phyloP scores from a whole-genome alignment of 305 asterid species.

The Solanum hybrid region DNA sequence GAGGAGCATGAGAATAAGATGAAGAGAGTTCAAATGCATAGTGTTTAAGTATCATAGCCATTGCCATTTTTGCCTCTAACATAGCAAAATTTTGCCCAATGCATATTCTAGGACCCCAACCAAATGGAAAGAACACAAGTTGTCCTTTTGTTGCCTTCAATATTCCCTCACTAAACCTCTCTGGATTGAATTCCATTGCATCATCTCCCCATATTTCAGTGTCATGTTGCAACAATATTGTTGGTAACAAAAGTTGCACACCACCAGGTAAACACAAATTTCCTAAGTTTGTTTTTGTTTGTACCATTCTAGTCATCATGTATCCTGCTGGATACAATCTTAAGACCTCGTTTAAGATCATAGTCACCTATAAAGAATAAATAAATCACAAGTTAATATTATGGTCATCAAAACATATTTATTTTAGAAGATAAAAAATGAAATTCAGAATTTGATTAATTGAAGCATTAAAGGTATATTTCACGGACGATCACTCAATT shows the following conservation, averaged over 20 bases:
- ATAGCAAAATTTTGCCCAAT: not conserved
- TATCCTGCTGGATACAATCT: slow-evolving; percentile 54
- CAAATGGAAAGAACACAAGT: slow-evolving; percentile 34
- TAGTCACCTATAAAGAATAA: slow-evolving; percentile 22
- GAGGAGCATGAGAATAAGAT: slow-evolving; percentile 12
- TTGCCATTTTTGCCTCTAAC: slow-evolving; percentile 8
- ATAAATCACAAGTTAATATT: not conserved
- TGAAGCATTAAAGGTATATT: no score
- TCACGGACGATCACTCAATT: not conserved
- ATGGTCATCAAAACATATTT: no score
- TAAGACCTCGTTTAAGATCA: slow-evolving; percentile 55
- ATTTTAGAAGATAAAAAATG: no score
- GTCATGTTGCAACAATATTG: slow-evolving; percentile 39
- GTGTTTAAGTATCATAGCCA: not conserved
- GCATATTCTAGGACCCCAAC: slow-evolving; percentile 27
- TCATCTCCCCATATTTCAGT: slow-evolving; percentile 46
- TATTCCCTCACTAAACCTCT: slow-evolving; percentile 46
- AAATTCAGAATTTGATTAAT: no score
- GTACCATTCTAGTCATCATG: slow-evolving; percentile 15
- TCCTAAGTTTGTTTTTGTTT: slow-evolving; percentile 27
- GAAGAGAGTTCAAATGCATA: slow-evolving; percentile 6
- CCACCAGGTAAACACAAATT: slow-evolving; percentile 37
- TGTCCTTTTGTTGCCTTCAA: slow-evolving; percentile 30
- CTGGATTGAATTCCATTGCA: slow-evolving; percentile 55
- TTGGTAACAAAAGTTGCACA: slow-evolving; percentile 25